Base-by-base conservation (phyloP, 2,329 filamentous ascomycete species). In the Dothideomycetes sp. region DNA sequence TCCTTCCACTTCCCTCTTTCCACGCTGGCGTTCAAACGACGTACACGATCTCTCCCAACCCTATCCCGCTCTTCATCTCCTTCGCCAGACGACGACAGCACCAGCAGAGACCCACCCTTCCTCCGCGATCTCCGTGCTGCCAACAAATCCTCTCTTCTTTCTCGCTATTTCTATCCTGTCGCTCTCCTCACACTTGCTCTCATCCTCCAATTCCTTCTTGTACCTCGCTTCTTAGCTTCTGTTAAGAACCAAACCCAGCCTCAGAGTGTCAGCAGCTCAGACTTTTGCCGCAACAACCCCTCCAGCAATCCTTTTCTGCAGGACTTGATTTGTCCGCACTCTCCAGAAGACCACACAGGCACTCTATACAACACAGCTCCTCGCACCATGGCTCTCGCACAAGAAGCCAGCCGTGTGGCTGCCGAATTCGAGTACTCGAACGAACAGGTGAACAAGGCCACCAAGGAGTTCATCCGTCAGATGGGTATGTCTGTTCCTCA, bases 371-470 rank as follows among this genome's bases (percentile, higher is more conserved):
- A 44, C 33, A 33, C 34, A 7, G 40, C 33, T 29, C 49, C 54
- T 36, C 61, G 61, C 58, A 68, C 64, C 56, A 71, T 71, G 68
- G 60, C 60, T 42, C 59, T 80, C 45, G 61, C 74, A 49, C 73
- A 79, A 47, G 83, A 89, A 64, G 85, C 87, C 45, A 79, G 80
- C 71, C 77, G 76, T 57, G 78, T 95, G 55, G 83, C 84, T 54
- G 76, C 76, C 52, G 78, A 91, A 62, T 96, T 96, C 65, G 84
- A 94, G 41, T 89, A 88, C 64, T 71, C 77, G 46, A 73, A 86
- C 53, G 76, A 80, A 39, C 74, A 87, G 63, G 74, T 95, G 56
- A 85, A 86, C 61, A 76, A 73, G 54, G 84, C 79, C 49, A 87
- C 94, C 47, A 70, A 77, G 49, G 87, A 94, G 61, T 98, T 94